A percentile compares a stretch with the other conserved stretches of the same genome.
These are phyloP conservation scores for Eucalyptus cloeziana DNA, from an alignment of 345 rosid species.

Conservation along the genomic window DNA sequence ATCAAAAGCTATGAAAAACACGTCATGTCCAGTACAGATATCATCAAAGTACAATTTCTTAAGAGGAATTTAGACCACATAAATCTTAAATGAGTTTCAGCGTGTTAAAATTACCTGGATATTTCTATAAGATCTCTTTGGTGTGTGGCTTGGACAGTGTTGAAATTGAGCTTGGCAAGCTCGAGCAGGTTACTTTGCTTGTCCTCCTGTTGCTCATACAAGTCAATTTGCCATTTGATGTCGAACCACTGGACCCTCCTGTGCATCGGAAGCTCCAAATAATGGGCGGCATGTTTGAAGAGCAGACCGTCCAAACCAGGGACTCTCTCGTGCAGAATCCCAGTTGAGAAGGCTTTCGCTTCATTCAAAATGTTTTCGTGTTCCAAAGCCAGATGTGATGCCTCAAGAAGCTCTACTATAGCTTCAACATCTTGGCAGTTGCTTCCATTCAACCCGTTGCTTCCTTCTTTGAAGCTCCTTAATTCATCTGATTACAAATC, in stretches of 20 bases:
- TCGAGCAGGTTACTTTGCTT: background rate
- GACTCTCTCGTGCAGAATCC: background rate
- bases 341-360: conserved; percentile 4
- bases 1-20: background rate
- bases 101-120: conserved; percentile 8
- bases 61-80: background rate
- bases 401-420: conserved; percentile 30
- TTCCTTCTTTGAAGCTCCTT: conserved; percentile 5
- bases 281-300: background rate
- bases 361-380: conserved; percentile 16
- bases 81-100: conserved; percentile 8
- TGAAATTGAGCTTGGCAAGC: conserved; percentile 33
- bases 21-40: background rate
- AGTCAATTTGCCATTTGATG: conserved; percentile 31
- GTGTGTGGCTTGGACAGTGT: conserved; percentile 27
- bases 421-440: conserved; percentile 1
- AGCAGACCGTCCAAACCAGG: background rate
- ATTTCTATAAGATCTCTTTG: conserved; percentile 29
- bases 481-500: conserved; percentile 13
- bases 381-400: conserved; percentile 19
- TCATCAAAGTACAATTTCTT: background rate
- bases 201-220: background rate
- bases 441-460: background rate
- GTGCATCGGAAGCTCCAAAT: conserved; percentile 28
- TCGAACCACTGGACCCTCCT: conserved; percentile 42